phyloP scores from a whole-genome alignment of 768 basidiomycete genomes.

The Nidularia pulvinata region DNA sequence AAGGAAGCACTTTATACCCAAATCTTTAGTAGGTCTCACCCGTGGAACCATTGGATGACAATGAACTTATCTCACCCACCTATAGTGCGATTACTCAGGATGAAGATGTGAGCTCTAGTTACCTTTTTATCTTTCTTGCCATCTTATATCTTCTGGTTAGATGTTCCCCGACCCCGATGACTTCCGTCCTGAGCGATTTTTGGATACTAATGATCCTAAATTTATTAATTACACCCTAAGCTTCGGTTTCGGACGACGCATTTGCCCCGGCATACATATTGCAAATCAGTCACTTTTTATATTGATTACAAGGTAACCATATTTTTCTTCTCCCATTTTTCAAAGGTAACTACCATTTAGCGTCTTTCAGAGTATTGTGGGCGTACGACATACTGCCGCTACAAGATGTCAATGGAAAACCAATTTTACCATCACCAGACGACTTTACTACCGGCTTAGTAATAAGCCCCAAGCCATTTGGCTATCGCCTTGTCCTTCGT shows the following conservation, averaged over 20 bases:
- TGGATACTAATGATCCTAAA: conserved; percentile 16
- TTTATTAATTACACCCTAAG: conserved; percentile 20
- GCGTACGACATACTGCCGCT: conserved; percentile 18
- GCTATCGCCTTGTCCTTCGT: neutral
- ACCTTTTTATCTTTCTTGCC: neutral
- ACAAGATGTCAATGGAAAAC: neutral
- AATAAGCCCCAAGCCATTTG: neutral
- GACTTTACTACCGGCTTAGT: neutral
- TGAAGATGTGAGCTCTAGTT: neutral
- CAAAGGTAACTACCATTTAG: neutral
- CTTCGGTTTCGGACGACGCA: conserved; percentile 31
- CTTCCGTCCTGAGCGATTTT: conserved; percentile 32
- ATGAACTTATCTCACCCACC: too few species aligned
- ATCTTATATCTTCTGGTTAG: neutral
- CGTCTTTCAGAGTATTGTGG: conserved; percentile 15
- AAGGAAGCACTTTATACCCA: too few species aligned
- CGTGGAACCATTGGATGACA: too few species aligned
- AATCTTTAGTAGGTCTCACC: too few species aligned
- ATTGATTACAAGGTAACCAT: conserved; percentile 11
- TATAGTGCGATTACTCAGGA: too few species aligned
- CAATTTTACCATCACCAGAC: neutral
- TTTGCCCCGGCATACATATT: conserved; percentile 25
- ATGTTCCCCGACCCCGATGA: conserved; percentile 23
- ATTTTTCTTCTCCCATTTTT: neutral
- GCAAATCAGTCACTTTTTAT: conserved; percentile 21